These are phyloP conservation scores for Lasiosphaeriaceae sp. DNA, from an alignment of 495 filamentous ascomycete genomes.

Conservation along the genomic window DNA sequence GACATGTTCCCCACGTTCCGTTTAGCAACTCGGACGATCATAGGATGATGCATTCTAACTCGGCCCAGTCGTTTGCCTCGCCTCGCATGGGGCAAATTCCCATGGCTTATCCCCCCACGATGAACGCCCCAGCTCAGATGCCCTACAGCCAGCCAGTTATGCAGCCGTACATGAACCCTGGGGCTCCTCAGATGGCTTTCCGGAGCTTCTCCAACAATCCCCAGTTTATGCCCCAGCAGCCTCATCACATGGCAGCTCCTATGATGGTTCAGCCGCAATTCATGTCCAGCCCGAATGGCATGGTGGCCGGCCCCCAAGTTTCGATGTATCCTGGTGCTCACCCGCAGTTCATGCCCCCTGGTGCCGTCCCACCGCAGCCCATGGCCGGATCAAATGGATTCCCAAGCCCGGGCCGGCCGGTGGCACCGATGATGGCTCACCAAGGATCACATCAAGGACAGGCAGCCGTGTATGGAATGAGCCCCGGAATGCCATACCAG, in stretches of 20 bases:
- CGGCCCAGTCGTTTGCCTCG: conserved; percentile 71
- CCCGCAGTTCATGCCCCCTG: conserved; percentile 60
- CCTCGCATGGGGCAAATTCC: conserved; percentile 67
- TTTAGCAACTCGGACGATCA: conserved; percentile 74
- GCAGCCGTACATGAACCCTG: conserved; percentile 64
- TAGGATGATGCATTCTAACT: conserved; percentile 79
- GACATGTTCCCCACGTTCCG: conserved; percentile 55
- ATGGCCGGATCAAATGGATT: conserved; percentile 65
- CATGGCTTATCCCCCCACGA: conserved; percentile 67
- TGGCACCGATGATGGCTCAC: conserved; percentile 74
- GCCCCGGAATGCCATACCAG: conserved; percentile 61
- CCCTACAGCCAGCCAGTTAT: conserved; percentile 71
- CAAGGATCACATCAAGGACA: conserved; percentile 74
- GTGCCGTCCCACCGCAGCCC: conserved; percentile 57
- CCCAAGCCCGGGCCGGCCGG: conserved; percentile 73
- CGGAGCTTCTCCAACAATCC: conserved; percentile 54
- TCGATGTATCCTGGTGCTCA: conserved; percentile 62
- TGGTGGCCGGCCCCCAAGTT: conserved; percentile 65
- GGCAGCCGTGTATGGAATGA: conserved; percentile 60
- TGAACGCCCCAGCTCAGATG: conserved; percentile 64
- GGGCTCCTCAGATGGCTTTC: conserved; percentile 53
- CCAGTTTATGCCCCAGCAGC: conserved; percentile 64
- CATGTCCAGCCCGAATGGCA: conserved; percentile 42
- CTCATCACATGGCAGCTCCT: conserved; percentile 59
- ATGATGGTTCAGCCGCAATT: conserved; percentile 82